These are phyloP conservation scores for Fraxinus angustifolia DNA, from an alignment of 305 asterid genomes.

Conservation along the genomic window DNA sequence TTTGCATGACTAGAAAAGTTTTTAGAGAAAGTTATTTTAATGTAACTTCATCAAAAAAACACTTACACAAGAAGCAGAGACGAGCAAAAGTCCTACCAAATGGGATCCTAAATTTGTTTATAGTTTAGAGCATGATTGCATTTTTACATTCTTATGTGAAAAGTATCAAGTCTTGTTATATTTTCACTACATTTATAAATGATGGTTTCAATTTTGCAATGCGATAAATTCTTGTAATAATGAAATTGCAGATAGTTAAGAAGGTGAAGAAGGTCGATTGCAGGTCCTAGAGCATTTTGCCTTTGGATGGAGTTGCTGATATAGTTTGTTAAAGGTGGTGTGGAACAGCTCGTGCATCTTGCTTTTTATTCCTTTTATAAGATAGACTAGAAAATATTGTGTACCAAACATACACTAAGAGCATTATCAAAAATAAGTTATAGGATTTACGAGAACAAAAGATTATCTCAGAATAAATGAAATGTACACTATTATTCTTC, in stretches of 20 bases:
- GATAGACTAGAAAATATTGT: not conserved
- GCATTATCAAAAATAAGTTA: not conserved
- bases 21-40: not conserved
- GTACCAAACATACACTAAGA: not conserved
- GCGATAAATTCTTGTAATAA: not conserved
- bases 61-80: not conserved
- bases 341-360: not conserved
- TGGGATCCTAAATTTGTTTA: not conserved
- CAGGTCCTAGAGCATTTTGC: not conserved
- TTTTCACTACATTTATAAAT: not conserved
- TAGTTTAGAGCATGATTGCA: not conserved
- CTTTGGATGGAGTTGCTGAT: not conserved
- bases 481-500: not conserved
- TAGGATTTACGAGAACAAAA: not conserved
- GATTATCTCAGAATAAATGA: not conserved
- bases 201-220: not conserved
- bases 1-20: not conserved
- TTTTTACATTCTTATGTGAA: not conserved
- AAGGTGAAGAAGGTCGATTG: not conserved
- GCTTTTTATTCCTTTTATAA: not conserved
- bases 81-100: not conserved
- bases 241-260: not conserved
- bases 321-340: not conserved
- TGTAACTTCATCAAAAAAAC: not conserved
- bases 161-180: not conserved